phyloP scores from a whole-genome alignment of 2,329 filamentous ascomycete species.

The Aureobasidium sp. region DNA sequence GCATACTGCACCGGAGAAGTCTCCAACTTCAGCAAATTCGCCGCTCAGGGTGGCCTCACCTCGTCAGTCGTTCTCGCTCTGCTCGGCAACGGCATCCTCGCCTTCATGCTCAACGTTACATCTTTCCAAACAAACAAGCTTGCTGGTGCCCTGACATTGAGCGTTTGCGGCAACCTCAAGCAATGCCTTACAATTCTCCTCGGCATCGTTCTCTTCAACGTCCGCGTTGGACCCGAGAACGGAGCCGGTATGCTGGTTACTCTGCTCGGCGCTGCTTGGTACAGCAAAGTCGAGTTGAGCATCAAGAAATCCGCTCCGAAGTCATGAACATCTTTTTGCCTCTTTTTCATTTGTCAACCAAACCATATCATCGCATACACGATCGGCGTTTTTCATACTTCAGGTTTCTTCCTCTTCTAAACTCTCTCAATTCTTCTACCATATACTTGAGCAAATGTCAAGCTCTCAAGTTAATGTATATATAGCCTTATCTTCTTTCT shows the following conservation, averaged over 20 bases:
- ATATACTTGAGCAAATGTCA: not conserved
- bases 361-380: conserved; percentile 1
- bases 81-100: conserved; percentile 28
- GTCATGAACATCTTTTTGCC: not conserved
- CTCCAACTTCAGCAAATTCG: conserved; percentile 18
- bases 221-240: conserved; percentile 35
- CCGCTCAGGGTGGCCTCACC: conserved; percentile 22
- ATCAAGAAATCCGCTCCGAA: conserved; percentile 31
- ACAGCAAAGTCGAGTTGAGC: conserved; percentile 51
- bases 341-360: not conserved
- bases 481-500: not conserved
- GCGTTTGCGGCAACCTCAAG: conserved; percentile 33
- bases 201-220: conserved; percentile 32
- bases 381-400: not conserved
- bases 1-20: conserved; percentile 48
- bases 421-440: not conserved
- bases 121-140: conserved; percentile 34
- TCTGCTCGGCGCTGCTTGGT: conserved; percentile 49
- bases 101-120: conserved; percentile 32
- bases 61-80: conserved; percentile 21
- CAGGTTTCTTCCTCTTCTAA: not conserved
- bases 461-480: conserved; percentile 9
- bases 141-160: conserved; percentile 31
- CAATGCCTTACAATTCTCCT: conserved; percentile 32
- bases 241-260: conserved; percentile 50